Evolutionary conservation across 441 rosid species (phyloP).

Genomic region (Hura crepitans): DNA sequence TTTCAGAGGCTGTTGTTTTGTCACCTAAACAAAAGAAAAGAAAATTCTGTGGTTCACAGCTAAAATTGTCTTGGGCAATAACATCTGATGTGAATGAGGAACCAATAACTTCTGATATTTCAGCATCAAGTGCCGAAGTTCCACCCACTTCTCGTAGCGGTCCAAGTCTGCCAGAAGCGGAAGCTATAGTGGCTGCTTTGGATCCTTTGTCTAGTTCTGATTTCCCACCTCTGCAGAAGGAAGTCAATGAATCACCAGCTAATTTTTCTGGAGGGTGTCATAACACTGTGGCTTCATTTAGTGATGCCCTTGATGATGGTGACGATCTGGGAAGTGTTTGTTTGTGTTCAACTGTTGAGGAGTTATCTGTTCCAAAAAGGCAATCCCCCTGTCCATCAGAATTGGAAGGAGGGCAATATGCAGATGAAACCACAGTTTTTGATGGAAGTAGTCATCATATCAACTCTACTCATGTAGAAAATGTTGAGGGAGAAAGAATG

Average conservation of each 20-base stretch:
- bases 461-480: constrained; percentile 33
- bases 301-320: constrained; percentile 33
- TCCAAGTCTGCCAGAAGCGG: constrained; percentile 26
- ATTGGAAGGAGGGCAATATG: constrained; percentile 34
- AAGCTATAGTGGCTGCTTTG: constrained; percentile 27
- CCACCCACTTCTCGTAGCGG: constrained; percentile 28
- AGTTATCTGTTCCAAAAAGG: constrained; percentile 30
- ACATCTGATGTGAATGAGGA: constrained; percentile 28
- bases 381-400: constrained; percentile 24
- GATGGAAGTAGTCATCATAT: constrained; percentile 28
- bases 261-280: constrained; percentile 30
- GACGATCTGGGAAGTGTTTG: constrained; percentile 29
- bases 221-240: constrained; percentile 25
- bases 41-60: constrained; percentile 30
- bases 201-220: constrained; percentile 26
- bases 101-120: constrained; percentile 28
- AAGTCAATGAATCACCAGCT: constrained; percentile 20
- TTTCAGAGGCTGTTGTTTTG: constrained; percentile 30
- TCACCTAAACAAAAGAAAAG: constrained; percentile 31
- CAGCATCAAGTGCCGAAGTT: constrained; percentile 25
- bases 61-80: constrained; percentile 33
- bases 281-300: constrained; percentile 27
- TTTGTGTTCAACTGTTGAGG: constrained; percentile 31
- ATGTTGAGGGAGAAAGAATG: constrained; percentile 25
- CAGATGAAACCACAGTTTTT: constrained; percentile 28